phyloP scores from a whole-genome alignment of 441 rosid species.

The Erodium chrysanthum region DNA sequence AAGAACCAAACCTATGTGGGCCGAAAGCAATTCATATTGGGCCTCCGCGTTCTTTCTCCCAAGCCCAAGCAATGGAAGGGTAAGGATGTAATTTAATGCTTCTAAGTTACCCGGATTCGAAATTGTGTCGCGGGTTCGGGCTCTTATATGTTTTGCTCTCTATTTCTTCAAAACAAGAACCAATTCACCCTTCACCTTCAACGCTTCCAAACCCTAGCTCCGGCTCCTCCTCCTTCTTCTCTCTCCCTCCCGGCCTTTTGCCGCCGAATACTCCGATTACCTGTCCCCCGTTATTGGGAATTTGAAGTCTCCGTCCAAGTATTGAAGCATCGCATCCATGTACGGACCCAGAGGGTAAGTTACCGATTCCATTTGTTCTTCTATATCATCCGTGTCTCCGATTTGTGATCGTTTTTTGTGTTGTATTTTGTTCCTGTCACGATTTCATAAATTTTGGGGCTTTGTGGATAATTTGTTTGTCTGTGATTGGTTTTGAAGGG shows the following conservation, averaged over 20 bases:
- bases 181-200: background rate
- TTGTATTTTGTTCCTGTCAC: background rate
- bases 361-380: background rate
- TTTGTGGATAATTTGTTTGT: background rate
- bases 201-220: background rate
- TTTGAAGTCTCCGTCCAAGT: too few relatives aligned
- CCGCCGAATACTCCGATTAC: background rate
- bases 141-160: too few relatives aligned
- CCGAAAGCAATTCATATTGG: too few relatives aligned
- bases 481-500: background rate
- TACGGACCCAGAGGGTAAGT: constrained; percentile 56
- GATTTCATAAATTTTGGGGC: background rate
- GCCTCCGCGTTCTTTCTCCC: too few relatives aligned
- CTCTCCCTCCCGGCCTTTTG: background rate
- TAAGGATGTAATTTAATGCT: too few relatives aligned
- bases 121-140: too few relatives aligned
- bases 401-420: background rate
- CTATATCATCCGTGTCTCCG: background rate
- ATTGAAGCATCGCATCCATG: constrained; percentile 22
- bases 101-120: too few relatives aligned
- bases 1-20: too few relatives aligned
- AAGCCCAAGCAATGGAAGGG: too few relatives aligned
- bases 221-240: background rate
- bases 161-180: too few relatives aligned
- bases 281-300: background rate